phyloP scores from a whole-genome alignment of 257 asterid species.

The Thymus quinquecostatus region DNA sequence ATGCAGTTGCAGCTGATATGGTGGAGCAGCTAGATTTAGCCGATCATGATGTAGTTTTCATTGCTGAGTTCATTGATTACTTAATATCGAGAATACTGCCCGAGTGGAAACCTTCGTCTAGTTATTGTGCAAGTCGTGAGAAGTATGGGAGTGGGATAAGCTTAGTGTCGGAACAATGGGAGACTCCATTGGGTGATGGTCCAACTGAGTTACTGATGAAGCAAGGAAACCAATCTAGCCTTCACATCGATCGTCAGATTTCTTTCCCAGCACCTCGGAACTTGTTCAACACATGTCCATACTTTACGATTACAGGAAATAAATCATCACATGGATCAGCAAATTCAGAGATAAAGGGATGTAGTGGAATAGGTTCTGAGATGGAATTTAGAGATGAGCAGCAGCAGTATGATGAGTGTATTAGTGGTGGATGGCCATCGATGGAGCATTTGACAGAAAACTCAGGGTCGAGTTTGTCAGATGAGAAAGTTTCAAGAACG shows the following conservation, averaged over 20 bases:
- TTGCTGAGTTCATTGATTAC: slow-evolving; percentile 72
- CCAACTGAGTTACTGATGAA: slow-evolving; percentile 35
- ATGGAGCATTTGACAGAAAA: slow-evolving; percentile 33
- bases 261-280: slow-evolving; percentile 25
- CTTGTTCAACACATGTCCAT: slow-evolving; percentile 36
- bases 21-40: slow-evolving; percentile 71
- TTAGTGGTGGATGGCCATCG: slow-evolving; percentile 30
- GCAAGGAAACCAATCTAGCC: slow-evolving; percentile 22
- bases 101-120: slow-evolving; percentile 56
- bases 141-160: slow-evolving; percentile 37
- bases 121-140: slow-evolving; percentile 35
- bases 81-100: slow-evolving; percentile 54
- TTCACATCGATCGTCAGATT: slow-evolving; percentile 27
- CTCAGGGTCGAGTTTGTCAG: slow-evolving; percentile 28
- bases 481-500: slow-evolving; percentile 27
- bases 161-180: slow-evolving; percentile 33
- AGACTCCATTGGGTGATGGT: slow-evolving; percentile 22
- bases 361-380: slow-evolving; percentile 39
- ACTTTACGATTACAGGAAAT: slow-evolving; percentile 12
- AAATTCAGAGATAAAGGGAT: slow-evolving; percentile 42
- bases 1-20: slow-evolving; percentile 81
- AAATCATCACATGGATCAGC: slow-evolving; percentile 51
- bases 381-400: slow-evolving; percentile 44
- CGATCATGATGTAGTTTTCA: slow-evolving; percentile 69
- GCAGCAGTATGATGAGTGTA: slow-evolving; percentile 38